A percentile compares a stretch with the other conserved stretches of the same genome.
These are phyloP conservation scores for Vaccinium corymbosum DNA, from an alignment of 148 eudicot genomes.

Conservation along the genomic window DNA sequence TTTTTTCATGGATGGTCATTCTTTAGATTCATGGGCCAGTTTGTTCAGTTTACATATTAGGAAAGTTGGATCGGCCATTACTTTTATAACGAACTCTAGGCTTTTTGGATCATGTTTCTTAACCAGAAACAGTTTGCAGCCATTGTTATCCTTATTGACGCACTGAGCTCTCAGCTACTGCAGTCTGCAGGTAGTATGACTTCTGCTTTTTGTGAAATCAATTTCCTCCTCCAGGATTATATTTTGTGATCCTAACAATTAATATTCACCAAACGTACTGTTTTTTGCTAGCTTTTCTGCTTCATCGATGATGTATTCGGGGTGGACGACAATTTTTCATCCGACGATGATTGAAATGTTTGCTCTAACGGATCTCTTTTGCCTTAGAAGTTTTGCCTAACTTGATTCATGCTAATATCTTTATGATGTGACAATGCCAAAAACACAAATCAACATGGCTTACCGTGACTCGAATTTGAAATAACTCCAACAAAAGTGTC, in stretches of 20 bases:
- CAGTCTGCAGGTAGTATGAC: no score
- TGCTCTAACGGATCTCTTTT: neutral
- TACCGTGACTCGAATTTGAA: neutral
- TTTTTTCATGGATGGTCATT: no score
- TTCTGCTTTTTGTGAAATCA: no score
- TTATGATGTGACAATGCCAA: neutral
- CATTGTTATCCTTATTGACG: neutral
- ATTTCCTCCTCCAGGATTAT: no score
- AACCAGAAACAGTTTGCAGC: neutral
- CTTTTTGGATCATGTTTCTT: neutral
- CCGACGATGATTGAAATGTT: neutral
- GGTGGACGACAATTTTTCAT: neutral
- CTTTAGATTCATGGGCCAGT: neutral
- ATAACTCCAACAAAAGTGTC: neutral
- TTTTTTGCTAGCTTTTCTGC: neutral
- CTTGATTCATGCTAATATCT: neutral
- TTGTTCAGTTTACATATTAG: neutral
- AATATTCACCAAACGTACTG: no score
- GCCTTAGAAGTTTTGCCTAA: neutral
- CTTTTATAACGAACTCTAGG: neutral
- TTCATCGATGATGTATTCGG: neutral
- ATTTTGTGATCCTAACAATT: no score
- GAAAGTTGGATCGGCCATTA: neutral
- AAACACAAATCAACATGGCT: neutral
- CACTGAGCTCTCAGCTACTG: no score